Base-by-base conservation (phyloP, 495 filamentous ascomycete species). In the Penicillium mononematosum region DNA sequence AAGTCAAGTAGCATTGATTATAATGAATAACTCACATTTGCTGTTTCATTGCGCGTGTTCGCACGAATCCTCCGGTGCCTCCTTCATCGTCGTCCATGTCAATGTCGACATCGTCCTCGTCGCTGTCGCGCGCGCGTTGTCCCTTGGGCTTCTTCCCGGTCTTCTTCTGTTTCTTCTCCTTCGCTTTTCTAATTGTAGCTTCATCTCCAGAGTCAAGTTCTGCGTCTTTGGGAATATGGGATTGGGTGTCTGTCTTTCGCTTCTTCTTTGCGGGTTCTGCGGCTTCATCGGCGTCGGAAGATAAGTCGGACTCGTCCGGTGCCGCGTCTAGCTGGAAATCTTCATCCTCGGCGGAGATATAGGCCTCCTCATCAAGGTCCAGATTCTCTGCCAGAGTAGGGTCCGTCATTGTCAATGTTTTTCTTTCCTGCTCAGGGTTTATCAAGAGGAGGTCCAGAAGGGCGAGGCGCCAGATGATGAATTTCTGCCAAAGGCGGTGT, bases 21-120 rank as follows among this genome's bases (percentile, higher is more conserved):
- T 5, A 16, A 53, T 41, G 36, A 42, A 29, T 39, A 47, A 17
- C 73, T 59, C 65, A 82, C 83, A 76, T 84, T 72, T 57, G 76
- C 75, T 58, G 83, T 80, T 83, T 85, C 77, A 86, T 84, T 45
- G 83, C 81, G 45, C 94, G 79, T 39, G 93, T 96, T 72, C 88
- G 92, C 58, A 98, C 84, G 62, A 96, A 77, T 0, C 88, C 88
- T 0, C 91, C 90, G 44, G 91, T 83, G 1, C 87, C 88, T 27
- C 83, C 85, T 54, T 85, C 80, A 9, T 83, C 82, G 5, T 78
- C 77, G 17, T 81, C 78, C 38, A 80, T 75, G 19, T 69, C 77
- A 4, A 66, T 68, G 45, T 77, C 50, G 14, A 16, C 71, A 54
- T 90, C 83, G 53, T 79, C 80, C 8, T 81, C 81, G 1, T 66